Evolutionary conservation across 2,329 filamentous ascomycete species (phyloP).

Genomic region (Xenoacremonium recifei): DNA sequence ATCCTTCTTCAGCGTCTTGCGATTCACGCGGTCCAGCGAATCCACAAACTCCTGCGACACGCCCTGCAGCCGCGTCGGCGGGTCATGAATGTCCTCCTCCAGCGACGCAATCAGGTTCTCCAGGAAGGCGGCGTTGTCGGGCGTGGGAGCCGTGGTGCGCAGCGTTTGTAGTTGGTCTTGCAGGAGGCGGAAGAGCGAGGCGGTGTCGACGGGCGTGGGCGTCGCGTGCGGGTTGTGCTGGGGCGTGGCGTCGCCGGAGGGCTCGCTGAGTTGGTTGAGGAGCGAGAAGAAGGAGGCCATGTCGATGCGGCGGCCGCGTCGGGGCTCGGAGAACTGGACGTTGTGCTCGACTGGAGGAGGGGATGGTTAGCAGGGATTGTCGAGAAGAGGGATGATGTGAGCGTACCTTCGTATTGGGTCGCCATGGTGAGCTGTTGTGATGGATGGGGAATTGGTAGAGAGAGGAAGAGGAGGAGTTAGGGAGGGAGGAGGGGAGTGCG

Average conservation of each 20-base stretch:
- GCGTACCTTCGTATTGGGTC: slow-evolving; percentile 55
- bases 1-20: slow-evolving; percentile 47
- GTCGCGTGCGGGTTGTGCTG: slow-evolving; percentile 56
- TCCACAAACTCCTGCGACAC: slow-evolving; percentile 61
- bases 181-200: slow-evolving; percentile 56
- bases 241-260: slow-evolving; percentile 30
- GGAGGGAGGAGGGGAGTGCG: not conserved
- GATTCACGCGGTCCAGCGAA: slow-evolving; percentile 55
- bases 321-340: slow-evolving; percentile 45
- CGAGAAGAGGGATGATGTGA: not conserved
- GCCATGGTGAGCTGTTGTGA: slow-evolving; percentile 40
- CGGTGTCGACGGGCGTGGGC: slow-evolving; percentile 59
- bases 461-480: not conserved
- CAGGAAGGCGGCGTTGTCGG: slow-evolving; percentile 50
- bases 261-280: slow-evolving; percentile 50
- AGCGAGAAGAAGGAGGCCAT: slow-evolving; percentile 63
- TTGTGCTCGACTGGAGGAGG: slow-evolving; percentile 59
- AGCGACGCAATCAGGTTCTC: slow-evolving; percentile 46
- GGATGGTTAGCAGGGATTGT: slow-evolving; percentile 11
- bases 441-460: not conserved
- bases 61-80: slow-evolving; percentile 51
- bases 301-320: slow-evolving; percentile 53
- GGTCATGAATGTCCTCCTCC: slow-evolving; percentile 50
- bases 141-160: slow-evolving; percentile 46
- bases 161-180: slow-evolving; percentile 57